Base-by-base conservation (phyloP, 2,329 filamentous ascomycete genomes). In the Aspergillus brasiliensis region DNA sequence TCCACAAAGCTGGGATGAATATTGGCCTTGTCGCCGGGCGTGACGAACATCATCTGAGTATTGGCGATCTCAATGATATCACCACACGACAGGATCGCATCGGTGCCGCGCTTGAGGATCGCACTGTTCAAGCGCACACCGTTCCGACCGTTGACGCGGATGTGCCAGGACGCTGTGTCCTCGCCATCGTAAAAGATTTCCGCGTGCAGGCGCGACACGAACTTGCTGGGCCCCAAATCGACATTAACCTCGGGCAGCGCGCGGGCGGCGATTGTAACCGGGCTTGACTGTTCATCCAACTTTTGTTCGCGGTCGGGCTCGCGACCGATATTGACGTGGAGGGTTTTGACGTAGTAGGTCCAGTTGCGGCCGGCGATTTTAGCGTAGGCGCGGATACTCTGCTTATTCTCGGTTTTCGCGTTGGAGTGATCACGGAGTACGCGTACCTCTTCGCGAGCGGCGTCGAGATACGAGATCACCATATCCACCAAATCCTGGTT, bases 31-130 rank as follows among this genome's bases (percentile, higher is more conserved):
- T 91, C 88, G 23, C 86, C 87, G 0, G 95, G 94, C n/a, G 96
- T 86, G 51, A 97, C 91, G 76, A 99, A 99, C 83, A 98, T 94
- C 95, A 99, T 99, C 80, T 99, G 94, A 1, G 95, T 91, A 56
- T 91, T 91, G 68, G 90, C 90, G 71, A 98, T 91, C 71, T 97
- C 92, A 59, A 99, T 88, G 46, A 98, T 91, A 73, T 94, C 89
- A 59, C 95, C 95, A 69, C 93, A 97, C 44, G 87, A 86, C 25
- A 99, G 83, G 28, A 86, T 80, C 34, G 86, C 84, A 37, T 86
- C 83, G 40, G 84, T 80, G 11, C 89, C 89, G 54, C 88, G 83
- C 69, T 90, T 90, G 58, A 96, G 79, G 19, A 85, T 81, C 53
- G 80, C 78, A 62, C 91, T 91, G 74, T 99, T 91, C 21, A 98